Percentiles rank a stretch among this genome's conserved stretches.
phyloP scores from a whole-genome alignment of 805 yeast species.

The Nakazawaea sp. region DNA sequence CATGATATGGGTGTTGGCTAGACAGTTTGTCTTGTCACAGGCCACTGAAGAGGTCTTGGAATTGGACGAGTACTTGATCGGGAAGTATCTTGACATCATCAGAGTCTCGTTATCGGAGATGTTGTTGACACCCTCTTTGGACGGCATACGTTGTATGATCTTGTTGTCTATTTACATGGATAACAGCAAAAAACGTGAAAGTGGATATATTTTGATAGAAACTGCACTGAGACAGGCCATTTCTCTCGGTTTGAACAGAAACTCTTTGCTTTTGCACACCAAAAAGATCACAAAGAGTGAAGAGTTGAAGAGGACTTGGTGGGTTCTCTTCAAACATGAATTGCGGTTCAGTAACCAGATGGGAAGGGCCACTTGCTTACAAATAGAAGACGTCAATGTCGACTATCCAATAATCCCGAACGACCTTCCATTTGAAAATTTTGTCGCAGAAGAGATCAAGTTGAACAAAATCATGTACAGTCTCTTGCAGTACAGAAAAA shows the following conservation, averaged over 20 bases:
- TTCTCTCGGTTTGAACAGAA: conserved; percentile 14
- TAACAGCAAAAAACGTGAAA: conserved; percentile 15
- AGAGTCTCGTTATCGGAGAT: conserved; percentile 15
- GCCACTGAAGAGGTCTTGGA: conserved; percentile 2
- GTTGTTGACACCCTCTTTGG: conserved; percentile 13
- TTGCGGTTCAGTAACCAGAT: conserved; percentile 8
- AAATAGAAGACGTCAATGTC: conserved; percentile 10
- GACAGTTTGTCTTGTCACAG: conserved; percentile 1
- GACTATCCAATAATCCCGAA: conserved; percentile 1
- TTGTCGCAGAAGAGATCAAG: conserved; percentile 6
- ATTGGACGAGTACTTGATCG: conserved; percentile 6
- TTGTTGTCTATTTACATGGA: conserved; percentile 16
- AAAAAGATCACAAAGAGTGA: conserved; percentile 1
- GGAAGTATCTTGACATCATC: conserved; percentile 13
- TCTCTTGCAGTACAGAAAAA: conserved; percentile 9
- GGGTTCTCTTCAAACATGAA: conserved; percentile 10
- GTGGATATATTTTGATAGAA: conserved; percentile 16
- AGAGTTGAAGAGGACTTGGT: conserved; percentile 9
- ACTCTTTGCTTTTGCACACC: conserved; percentile 5
- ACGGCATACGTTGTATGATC: conserved; percentile 15
- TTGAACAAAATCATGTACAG: conserved; percentile 9
- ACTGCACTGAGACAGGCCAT: conserved; percentile 15
- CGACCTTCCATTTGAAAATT: conserved; percentile 2
- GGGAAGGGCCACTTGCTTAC: conserved; percentile 11
- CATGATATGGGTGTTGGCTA: conserved; percentile 15